Percentiles rank a stretch among this genome's conserved stretches.
Conservation (phyloP, 73 alveolate genomes). For the Diophrys appendiculata region DNA sequence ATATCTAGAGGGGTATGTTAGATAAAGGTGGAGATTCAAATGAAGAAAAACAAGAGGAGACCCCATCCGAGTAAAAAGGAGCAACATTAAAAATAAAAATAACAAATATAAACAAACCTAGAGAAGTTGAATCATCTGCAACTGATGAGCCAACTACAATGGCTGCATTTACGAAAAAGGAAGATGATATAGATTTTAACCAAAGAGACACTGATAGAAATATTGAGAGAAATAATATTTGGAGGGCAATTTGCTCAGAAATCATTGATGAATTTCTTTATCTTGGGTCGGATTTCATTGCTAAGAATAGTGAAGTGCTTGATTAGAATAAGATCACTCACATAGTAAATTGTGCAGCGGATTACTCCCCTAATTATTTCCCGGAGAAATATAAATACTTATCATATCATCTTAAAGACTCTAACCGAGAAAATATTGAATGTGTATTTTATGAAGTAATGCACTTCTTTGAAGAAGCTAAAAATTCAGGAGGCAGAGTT, state of each 20-base stretch:
- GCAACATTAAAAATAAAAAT: constrained; percentile 4
- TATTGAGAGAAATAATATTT: constrained; percentile 28
- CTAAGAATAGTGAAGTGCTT: constrained; percentile 64
- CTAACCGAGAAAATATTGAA: constrained; percentile 82
- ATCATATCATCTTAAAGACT: constrained; percentile 79
- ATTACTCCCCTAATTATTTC: constrained; percentile 78
- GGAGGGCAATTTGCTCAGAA: constrained; percentile 65
- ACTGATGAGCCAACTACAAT: background rate
- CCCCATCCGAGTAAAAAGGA: constrained; percentile 6
- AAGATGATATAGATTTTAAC: background rate
- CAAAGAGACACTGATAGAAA: background rate
- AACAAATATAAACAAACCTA: constrained; percentile 1
- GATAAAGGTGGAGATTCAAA: constrained; percentile 34
- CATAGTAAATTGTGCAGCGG: constrained; percentile 88
- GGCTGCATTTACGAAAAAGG: background rate
- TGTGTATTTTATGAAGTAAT: constrained; percentile 81
- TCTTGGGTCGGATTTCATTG: constrained; percentile 81
- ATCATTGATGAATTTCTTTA: constrained; percentile 68
- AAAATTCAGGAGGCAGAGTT: constrained; percentile 73
- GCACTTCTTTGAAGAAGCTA: constrained; percentile 67
- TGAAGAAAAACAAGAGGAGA: constrained; percentile 13
- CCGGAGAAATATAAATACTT: constrained; percentile 66
- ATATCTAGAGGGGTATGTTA: constrained; percentile 19
- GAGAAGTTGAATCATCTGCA: constrained; percentile 1
- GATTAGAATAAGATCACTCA: constrained; percentile 76